Base-by-base conservation (phyloP, 768 basidiomycete species). In the Albatrellus ellisii region DNA sequence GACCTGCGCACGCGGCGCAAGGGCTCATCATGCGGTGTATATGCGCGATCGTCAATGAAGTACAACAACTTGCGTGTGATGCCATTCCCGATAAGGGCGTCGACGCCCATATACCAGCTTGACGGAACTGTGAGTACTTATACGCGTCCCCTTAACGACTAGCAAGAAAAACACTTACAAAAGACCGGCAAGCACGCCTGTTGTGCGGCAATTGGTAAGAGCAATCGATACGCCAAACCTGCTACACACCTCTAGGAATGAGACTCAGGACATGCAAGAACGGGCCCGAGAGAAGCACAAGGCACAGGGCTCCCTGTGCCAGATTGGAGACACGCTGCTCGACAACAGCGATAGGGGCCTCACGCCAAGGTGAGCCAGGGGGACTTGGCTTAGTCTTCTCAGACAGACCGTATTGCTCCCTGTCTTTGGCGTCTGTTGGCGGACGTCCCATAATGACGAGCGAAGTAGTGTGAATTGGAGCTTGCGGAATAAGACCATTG, bases 321-420 rank as follows among this genome's bases (percentile, higher is more conserved):
- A 95, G 68, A 56, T 95, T 92, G 6, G 88, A 92, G 9, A 88
- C 76, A n/a, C 91, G 71, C 60, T 95, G 91, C 56, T 97, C 91
- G 4, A 95, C 84, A 1, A 95, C 84, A 0, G 73, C 72, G 6
- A 85, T 49, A 1, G 82, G 79, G 0, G 75, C 66, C 53, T 81
- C 77, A 33, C 52, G 60, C 25, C 50, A 47, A 14, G 56, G 46
- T 39, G 35, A 53, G 31, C 47, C 52, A 11, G 37, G 49, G 20
- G 38, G 53, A 7, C 58, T 56, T 33, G 60, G 51, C 45, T 56
- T 57, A 12, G 52, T 48, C 28, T 52, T 59, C 34, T 44, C 6
- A 42, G n/a, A n/a, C 17, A 12, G 35, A 2, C 10, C 35, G 20
- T 12, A 8, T 31, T 63, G 57, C 43, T 62, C 56, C 22, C 62